phyloP scores from a whole-genome alignment of 2,329 filamentous ascomycete species.

The Xylariaceae sp. region DNA sequence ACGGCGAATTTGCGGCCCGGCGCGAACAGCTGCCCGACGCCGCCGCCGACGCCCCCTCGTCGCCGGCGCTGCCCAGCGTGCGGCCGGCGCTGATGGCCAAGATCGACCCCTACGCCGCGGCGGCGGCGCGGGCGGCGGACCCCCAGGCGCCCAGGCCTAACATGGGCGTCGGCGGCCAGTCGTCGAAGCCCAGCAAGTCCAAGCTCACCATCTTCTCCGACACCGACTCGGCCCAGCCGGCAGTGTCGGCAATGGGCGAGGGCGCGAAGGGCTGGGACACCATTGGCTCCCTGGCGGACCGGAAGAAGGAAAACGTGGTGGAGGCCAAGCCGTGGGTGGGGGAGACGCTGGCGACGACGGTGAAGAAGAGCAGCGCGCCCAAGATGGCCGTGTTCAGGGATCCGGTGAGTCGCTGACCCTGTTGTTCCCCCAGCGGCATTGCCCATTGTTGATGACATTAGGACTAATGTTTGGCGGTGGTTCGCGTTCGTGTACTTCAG shows the following conservation, averaged over 20 bases:
- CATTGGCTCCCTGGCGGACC: slow-evolving; percentile 76
- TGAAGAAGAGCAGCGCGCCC: slow-evolving; percentile 64
- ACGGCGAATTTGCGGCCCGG: slow-evolving; percentile 81
- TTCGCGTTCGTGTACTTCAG: slow-evolving; percentile 39
- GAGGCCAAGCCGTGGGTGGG: slow-evolving; percentile 87
- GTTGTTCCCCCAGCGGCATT: slow-evolving; percentile 28
- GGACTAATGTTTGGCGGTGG: slow-evolving; percentile 73
- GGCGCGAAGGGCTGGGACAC: slow-evolving; percentile 77
- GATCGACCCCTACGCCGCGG: slow-evolving; percentile 67
- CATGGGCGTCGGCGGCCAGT: slow-evolving; percentile 37
- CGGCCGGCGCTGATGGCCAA: slow-evolving; percentile 81
- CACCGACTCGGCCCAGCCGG: slow-evolving; percentile 51
- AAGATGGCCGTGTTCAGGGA: slow-evolving; percentile 96
- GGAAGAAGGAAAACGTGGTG: slow-evolving; percentile 88
- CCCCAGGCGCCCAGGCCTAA: slow-evolving; percentile 57
- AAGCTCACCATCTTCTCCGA: slow-evolving; percentile 94
- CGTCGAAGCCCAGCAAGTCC: slow-evolving; percentile 60
- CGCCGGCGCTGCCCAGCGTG: slow-evolving; percentile 77
- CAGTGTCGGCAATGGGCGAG: slow-evolving; percentile 43
- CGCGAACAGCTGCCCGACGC: slow-evolving; percentile 58
- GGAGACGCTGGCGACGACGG: slow-evolving; percentile 80
- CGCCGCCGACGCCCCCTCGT: slow-evolving; percentile 58
- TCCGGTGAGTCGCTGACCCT: slow-evolving; percentile 62
- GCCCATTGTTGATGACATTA: slow-evolving; percentile 78
- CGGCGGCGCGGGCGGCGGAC: slow-evolving; percentile 44